Evolutionary conservation across 257 asterid species (phyloP).

Genomic region (Solanum chilense): DNA sequence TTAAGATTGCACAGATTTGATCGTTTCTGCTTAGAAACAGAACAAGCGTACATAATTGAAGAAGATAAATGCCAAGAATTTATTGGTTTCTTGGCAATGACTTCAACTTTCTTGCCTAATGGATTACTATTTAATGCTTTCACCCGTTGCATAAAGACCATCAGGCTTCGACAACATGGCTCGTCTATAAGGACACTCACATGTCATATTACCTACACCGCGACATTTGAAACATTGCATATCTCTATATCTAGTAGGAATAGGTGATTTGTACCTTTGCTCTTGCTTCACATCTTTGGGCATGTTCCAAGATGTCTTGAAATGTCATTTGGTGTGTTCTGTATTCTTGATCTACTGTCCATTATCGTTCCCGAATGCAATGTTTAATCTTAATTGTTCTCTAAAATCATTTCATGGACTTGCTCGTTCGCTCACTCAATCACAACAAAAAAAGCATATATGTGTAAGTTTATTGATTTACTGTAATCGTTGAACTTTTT

Average conservation of each 20-base stretch:
- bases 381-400: background rate
- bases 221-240: background rate
- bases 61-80: background rate
- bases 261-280: background rate
- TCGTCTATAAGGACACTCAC: background rate
- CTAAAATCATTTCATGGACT: background rate
- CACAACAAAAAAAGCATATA: background rate
- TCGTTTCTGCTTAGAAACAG: background rate
- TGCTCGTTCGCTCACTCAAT: background rate
- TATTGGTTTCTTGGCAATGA: background rate
- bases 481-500: background rate
- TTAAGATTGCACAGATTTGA: background rate
- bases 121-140: background rate
- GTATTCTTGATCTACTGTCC: background rate
- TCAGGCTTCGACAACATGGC: background rate
- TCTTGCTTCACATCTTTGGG: background rate
- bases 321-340: background rate
- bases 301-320: background rate
- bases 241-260: background rate
- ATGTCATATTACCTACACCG: background rate
- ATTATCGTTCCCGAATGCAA: background rate
- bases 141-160: background rate
- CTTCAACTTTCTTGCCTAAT: background rate
- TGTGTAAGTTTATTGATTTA: background rate
- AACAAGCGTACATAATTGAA: background rate